Base-by-base conservation (phyloP, 2,329 filamentous ascomycete species). In the Trichoderma sp. region DNA sequence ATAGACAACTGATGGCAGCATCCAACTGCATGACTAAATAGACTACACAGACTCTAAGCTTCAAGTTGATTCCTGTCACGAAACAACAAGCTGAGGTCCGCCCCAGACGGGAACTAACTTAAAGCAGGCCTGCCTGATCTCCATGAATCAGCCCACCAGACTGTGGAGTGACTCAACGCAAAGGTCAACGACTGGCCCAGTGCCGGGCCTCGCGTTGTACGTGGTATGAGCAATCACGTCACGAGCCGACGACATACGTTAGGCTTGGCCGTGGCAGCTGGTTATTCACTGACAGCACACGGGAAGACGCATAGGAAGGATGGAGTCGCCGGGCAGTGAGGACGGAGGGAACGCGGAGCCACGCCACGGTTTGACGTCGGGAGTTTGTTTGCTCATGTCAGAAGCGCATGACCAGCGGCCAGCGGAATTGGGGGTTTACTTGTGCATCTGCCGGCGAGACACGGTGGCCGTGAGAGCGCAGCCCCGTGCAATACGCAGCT, bases 191-290 rank as follows among this genome's bases (percentile, higher is more conserved):
- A 64, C n/a, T 64, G 62, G 62, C 24, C 47, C 3, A 52, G 17
- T 17, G 24, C 41, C 26, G 17, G 24, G n/a, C 26, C 55, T 57
- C 62, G 19, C 26, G 47, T 63, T 39, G 62, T 59, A 58, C 62
- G 54, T 58, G 62, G 52, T 64, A 57, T 59, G 52, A 64, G 62
- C 54, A 51, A 64, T 64, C 62, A 64, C 55, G 62, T 59, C 47
- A 64, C 62, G 52, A 26, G 39, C 45, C 54, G 54, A 26, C 58
- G 43, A 9, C 7, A 30, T 9, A 9, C 30, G 9, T 30, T 30
- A 52, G 50, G n/a, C 10, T 39, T 39, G 5, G 34, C 34, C 50
- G 50, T 54, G 41, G 17, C 34, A 41, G 34, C 51, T 61, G 45
- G 47, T 17, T 17, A 61, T 52, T 45, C 47, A 61, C 55, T 17